Evolutionary conservation across 1,139 yeast genomes (phyloP).

Genomic region (Debaryomycetaceae sp.): DNA sequence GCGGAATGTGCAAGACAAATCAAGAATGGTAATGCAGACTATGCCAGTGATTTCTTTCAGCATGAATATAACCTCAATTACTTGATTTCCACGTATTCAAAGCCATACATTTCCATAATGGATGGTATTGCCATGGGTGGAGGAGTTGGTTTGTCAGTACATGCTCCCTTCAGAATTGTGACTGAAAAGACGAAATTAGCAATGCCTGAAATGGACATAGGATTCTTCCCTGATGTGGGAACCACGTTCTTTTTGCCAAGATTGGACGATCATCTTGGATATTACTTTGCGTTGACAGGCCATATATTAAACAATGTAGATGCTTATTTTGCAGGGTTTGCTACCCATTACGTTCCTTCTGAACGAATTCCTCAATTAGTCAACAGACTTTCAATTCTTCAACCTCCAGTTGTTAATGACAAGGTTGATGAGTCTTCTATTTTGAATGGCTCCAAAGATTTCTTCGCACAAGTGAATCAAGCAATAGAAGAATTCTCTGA

Average conservation of each 20-base stretch:
- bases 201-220: conserved; percentile 98
- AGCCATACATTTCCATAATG: conserved; percentile 81
- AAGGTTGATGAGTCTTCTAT: conserved; percentile 21
- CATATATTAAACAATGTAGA: conserved; percentile 74
- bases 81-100: conserved; percentile 72
- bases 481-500: conserved; percentile 75
- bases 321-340: conserved; percentile 76
- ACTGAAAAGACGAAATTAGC: conserved; percentile 89
- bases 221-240: conserved; percentile 96
- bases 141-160: conserved; percentile 89
- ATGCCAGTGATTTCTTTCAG: conserved; percentile 68
- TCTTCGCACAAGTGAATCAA: conserved; percentile 60
- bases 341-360: conserved; percentile 83
- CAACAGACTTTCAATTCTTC: conserved; percentile 59
- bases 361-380: conserved; percentile 60
- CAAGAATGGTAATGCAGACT: conserved; percentile 43
- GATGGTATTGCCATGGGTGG: conserved; percentile 99
- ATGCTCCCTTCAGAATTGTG: conserved; percentile 91
- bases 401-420: conserved; percentile 38
- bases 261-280: conserved; percentile 78
- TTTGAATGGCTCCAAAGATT: conserved; percentile 31
- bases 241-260: conserved; percentile 85
- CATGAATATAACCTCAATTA: conserved; percentile 81
- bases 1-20: conserved; percentile 65
- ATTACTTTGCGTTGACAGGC: conserved; percentile 85